phyloP scores from a whole-genome alignment of 2,329 filamentous ascomycete species.

The Aspergillus ibericus region DNA sequence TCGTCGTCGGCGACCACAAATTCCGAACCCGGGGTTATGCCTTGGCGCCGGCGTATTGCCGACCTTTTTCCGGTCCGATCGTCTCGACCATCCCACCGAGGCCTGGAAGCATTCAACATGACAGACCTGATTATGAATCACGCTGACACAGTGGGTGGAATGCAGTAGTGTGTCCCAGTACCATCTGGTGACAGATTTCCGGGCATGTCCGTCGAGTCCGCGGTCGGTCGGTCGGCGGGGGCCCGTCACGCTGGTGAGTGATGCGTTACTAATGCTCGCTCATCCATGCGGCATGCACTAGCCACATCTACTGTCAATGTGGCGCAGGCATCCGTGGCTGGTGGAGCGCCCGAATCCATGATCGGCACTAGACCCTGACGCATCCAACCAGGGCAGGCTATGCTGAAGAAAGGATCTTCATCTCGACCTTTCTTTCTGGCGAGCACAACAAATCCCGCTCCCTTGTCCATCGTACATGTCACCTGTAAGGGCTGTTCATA shows the following conservation, averaged over 20 bases:
- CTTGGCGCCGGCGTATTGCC: not conserved
- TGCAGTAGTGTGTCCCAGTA: conserved; percentile 10
- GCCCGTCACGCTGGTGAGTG: not conserved
- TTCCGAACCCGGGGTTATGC: not conserved
- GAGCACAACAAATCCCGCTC: not conserved
- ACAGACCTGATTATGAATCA: conserved; percentile 2
- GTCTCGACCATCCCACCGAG: not conserved
- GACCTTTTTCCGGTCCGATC: not conserved
- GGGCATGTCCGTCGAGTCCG: not conserved
- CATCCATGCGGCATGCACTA: conserved; percentile 7
- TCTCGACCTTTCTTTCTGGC: not conserved
- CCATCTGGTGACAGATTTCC: not conserved
- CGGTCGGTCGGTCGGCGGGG: no score
- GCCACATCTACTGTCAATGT: conserved; percentile 1
- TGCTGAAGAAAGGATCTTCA: not conserved
- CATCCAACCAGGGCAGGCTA: not conserved
- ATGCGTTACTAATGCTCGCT: not conserved
- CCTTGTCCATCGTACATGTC: conserved; percentile 14
- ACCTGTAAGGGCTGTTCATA: conserved; percentile 15
- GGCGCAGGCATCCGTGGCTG: conserved; percentile 6
- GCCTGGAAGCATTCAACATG: not conserved
- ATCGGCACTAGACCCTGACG: not conserved
- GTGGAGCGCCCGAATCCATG: not conserved
- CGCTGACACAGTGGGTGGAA: conserved; percentile 5
- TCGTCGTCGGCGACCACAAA: not conserved